Evolutionary conservation across 2,329 filamentous ascomycete species (phyloP).

Genomic region (Xylariaceae sp.): DNA sequence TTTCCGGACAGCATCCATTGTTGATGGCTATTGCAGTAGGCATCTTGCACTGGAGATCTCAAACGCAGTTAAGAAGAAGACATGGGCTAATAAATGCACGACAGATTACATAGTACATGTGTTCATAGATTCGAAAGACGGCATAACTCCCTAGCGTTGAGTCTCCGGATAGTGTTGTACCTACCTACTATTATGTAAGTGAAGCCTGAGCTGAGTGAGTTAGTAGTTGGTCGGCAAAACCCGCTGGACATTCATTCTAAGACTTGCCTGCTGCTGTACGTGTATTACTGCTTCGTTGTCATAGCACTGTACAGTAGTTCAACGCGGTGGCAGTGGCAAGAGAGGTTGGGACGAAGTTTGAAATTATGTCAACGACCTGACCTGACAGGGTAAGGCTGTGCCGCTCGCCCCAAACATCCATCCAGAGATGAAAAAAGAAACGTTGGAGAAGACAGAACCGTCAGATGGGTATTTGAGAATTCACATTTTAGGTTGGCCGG

Average conservation of each 20-base stretch:
- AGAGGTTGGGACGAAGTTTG: background rate
- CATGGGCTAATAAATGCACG: too few species aligned
- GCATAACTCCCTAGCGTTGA: too few species aligned
- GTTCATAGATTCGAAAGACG: too few species aligned
- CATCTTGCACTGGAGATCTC: too few species aligned
- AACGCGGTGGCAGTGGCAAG: too few species aligned
- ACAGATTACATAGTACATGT: too few species aligned
- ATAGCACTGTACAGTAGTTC: too few species aligned
- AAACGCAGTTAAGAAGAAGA: too few species aligned
- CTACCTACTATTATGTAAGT: background rate
- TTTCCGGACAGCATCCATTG: too few species aligned
- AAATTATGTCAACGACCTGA: background rate
- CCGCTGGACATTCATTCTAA: background rate
- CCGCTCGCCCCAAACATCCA: background rate
- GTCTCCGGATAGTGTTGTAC: too few species aligned
- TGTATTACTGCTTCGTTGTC: background rate
- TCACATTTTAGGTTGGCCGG: constrained; percentile 7
- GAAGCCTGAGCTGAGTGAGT: background rate
- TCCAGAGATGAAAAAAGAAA: constrained; percentile 4
- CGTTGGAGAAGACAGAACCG: background rate
- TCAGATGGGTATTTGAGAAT: constrained; percentile 5
- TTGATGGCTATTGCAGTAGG: too few species aligned
- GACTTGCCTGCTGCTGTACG: too few species aligned
- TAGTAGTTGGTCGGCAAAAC: constrained; percentile 9
- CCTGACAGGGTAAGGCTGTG: constrained; percentile 17